Evolutionary conservation across 2,329 filamentous ascomycete genomes (phyloP), one percentile per base, ranked within the genome.

Genomic region (Hypoxylon sp.): DNA sequence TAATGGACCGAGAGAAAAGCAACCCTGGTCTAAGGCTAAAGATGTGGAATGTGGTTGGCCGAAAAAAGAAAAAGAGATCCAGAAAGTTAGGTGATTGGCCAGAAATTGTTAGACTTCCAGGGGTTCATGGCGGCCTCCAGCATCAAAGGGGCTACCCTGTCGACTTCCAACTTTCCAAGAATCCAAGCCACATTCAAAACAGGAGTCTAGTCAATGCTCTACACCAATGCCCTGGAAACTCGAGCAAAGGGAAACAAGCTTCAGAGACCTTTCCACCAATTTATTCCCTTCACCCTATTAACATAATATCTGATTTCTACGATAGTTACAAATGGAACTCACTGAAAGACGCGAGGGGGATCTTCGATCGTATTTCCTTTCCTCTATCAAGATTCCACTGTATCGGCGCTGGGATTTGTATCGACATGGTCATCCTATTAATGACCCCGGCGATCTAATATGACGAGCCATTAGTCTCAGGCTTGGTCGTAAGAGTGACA

Each of bases 361-460:
- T 60, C 64, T 57, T 54, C 50, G 44, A 59, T 61, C 47, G 11
- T 56, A 28, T 58, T 58, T 53, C 58, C 48, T 52, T 52, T 59
- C 37, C 47, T 51, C 43, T 57, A 44, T 30, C 24, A 39, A 39
- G 22, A 52, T 44, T 44, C 43, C 52, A 15, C 32, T 6, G n/a
- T 55, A 28, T 55, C 52, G 48, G 44, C 55, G 44, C 43, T 19
- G 48, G 43, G 10, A n/a, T 15, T 13, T 24, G 1, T 48, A 43
- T 59, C 55, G 20, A 64, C 61, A 61, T 46, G 52, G 24, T 62
- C 59, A 59, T 59, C 62, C 65, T 52, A 67, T 62, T 64, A 56
- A 39, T 32, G 15, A 55, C 53, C 57, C 58, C 55, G 30, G 58
- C 48, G 58, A 67, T 62, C 55, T 65, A 59, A 65, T 57, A 65